Percentiles rank a stretch among this genome's conserved stretches.
phyloP scores from a whole-genome alignment of 2,329 filamentous ascomycete genomes.

The Fusarium sp. region DNA sequence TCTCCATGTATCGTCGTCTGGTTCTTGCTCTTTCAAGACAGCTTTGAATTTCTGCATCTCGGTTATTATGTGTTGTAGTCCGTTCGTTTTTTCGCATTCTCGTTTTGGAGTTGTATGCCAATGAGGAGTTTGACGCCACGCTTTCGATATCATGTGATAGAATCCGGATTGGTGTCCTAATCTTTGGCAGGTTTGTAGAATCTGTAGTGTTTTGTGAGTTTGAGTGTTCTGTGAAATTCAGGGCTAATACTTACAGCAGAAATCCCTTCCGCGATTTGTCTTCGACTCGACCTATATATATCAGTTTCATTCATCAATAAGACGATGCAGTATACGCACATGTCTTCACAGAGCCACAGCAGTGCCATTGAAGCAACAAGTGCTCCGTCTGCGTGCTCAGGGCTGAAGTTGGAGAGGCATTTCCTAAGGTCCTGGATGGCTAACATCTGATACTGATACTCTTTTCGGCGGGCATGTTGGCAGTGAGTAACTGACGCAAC shows the following conservation, averaged over 20 bases:
- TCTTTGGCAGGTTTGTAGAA: constrained; percentile 10
- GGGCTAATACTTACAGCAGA: not conserved
- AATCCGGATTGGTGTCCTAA: constrained; percentile 9
- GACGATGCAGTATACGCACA: not conserved
- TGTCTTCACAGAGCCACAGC: constrained; percentile 27
- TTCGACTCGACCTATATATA: constrained; percentile 2
- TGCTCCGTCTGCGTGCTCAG: constrained; percentile 18
- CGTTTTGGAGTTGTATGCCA: not conserved
- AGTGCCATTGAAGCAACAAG: constrained; percentile 25
- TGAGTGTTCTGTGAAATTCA: fast-evolving
- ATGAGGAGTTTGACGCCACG: constrained; percentile 8
- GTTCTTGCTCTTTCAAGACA: constrained; percentile 5
- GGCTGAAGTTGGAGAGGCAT: constrained; percentile 10
- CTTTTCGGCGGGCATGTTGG: constrained; percentile 21
- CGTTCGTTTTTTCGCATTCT: not conserved
- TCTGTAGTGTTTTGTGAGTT: not conserved
- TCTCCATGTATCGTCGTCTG: not conserved
- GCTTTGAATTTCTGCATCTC: constrained; percentile 22
- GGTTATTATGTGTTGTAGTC: not conserved
- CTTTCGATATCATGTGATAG: constrained; percentile 11
- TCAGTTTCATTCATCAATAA: not conserved
- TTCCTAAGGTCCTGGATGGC: constrained; percentile 21
- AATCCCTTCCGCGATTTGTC: constrained; percentile 21
- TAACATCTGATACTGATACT: constrained; percentile 30
- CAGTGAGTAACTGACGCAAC: constrained; percentile 22